Percentiles rank a stretch among this genome's conserved stretches.
Evolutionary conservation across 768 basidiomycete genomes (phyloP).

Genomic region (Hericium alpestre): DNA sequence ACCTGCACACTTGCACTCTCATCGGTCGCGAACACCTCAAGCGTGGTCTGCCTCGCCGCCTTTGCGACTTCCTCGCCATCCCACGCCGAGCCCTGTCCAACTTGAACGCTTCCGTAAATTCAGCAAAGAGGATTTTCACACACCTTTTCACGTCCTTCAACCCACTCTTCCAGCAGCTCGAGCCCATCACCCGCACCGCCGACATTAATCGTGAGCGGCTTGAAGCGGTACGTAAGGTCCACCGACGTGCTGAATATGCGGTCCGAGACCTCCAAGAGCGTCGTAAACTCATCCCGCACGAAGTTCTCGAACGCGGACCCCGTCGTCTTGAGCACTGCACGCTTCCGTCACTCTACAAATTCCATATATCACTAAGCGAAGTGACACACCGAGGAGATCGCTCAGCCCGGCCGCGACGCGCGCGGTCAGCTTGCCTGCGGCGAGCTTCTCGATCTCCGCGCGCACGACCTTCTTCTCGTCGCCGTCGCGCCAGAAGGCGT

Average conservation of each 20-base stretch:
- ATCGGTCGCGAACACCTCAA: conserved; percentile 77
- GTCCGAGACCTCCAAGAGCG: conserved; percentile 72
- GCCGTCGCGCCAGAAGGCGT: conserved; percentile 82
- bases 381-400: conserved; percentile 68
- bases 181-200: conserved; percentile 43
- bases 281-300: conserved; percentile 81
- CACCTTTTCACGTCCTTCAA: conserved; percentile 2
- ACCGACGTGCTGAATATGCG: conserved; percentile 86
- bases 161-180: conserved; percentile 33
- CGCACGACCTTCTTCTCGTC: conserved; percentile 74
- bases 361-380: neutral
- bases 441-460: conserved; percentile 32
- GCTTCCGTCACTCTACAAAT: neutral
- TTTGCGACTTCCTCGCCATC: conserved; percentile 43
- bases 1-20: conserved; percentile 92
- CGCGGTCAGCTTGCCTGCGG: conserved; percentile 2
- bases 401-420: conserved; percentile 40
- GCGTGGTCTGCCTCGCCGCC: conserved; percentile 49
- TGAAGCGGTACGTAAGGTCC: conserved; percentile 63
- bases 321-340: conserved; percentile 75
- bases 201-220: conserved; percentile 31
- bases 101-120: neutral
- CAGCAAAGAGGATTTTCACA: neutral
- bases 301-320: conserved; percentile 81
- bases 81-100: conserved; percentile 39